Conservation (phyloP, 768 basidiomycete genomes). For the Serendipita sp. region DNA sequence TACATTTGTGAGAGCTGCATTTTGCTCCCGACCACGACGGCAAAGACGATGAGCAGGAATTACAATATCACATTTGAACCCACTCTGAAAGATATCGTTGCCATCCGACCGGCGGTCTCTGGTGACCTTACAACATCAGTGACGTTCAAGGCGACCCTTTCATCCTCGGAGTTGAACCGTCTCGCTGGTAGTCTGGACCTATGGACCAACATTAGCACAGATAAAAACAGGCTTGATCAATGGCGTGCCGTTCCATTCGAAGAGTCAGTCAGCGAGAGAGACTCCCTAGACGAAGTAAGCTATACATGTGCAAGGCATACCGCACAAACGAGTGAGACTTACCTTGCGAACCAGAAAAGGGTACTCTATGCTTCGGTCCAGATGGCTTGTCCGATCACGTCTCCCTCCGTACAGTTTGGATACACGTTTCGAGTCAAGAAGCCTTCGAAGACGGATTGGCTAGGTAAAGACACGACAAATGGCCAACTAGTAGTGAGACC, state of each 20-base stretch:
- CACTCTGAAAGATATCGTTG: not conserved
- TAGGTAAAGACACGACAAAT: not conserved
- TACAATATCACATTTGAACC: not conserved
- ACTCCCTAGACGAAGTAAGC: not conserved
- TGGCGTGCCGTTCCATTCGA: not conserved
- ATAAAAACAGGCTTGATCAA: not conserved
- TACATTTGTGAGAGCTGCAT: no score
- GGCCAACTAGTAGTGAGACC: not conserved
- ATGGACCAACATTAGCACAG: not conserved
- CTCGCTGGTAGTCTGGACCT: not conserved
- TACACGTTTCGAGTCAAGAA: not conserved
- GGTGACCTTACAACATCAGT: not conserved
- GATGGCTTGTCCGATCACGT: no score
- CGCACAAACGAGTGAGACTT: no score
- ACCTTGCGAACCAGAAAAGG: no score
- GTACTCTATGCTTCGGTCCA: no score
- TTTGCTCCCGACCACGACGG: not conserved
- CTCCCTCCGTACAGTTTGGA: not conserved
- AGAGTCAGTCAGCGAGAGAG: not conserved
- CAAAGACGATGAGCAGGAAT: not conserved
- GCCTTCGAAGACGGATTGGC: not conserved
- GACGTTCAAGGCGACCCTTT: not conserved
- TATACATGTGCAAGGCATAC: no score
- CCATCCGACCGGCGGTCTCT: not conserved
- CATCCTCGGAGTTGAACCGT: not conserved